These are phyloP conservation scores for Brassica napus DNA, from an alignment of 345 rosid species.

Conservation along the genomic window DNA sequence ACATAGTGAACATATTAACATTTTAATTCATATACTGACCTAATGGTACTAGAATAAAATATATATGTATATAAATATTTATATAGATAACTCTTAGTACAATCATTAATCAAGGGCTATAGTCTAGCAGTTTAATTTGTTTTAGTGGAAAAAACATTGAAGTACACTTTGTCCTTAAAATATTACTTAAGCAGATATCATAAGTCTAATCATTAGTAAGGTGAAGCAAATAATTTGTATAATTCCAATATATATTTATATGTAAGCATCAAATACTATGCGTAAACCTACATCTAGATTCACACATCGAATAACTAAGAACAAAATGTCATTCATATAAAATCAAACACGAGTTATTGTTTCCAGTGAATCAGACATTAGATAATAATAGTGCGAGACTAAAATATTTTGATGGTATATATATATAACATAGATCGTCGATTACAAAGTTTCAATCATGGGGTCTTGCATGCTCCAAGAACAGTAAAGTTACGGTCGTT, in stretches of 20 bases:
- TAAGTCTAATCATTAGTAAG: neutral
- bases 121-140: neutral
- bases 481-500: slow-evolving; percentile 34
- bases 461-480: slow-evolving; percentile 30
- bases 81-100: neutral
- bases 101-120: neutral
- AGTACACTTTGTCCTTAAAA: neutral
- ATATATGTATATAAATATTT: neutral
- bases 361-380: slow-evolving; percentile 7
- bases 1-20: too few species aligned
- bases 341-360: neutral
- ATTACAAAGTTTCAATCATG: slow-evolving; percentile 16
- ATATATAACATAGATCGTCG: neutral
- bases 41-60: neutral
- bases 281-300: slow-evolving; percentile 33
- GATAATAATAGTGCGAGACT: slow-evolving; percentile 2
- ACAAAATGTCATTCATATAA: slow-evolving; percentile 27
- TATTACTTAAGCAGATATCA: neutral
- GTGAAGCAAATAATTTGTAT: neutral
- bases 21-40: neutral
- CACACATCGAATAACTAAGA: slow-evolving; percentile 28
- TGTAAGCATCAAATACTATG: slow-evolving; percentile 21
- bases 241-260: neutral
- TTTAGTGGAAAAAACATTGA: neutral
- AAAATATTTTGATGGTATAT: neutral